phyloP scores from a whole-genome alignment of 441 rosid genomes.

The Gossypium gossypioides region DNA sequence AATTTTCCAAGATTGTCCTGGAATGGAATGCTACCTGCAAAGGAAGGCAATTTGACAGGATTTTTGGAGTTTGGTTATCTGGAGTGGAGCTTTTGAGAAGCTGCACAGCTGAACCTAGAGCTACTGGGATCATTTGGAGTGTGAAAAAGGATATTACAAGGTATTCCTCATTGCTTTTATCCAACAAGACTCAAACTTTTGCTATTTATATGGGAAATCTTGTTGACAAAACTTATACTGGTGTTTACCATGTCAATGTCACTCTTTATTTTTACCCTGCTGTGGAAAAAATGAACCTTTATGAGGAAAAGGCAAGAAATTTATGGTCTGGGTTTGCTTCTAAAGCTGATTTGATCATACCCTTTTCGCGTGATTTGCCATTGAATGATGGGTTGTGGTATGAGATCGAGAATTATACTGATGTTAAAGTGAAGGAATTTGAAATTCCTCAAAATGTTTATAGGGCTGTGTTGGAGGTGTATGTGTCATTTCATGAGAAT shows the following conservation, averaged over 20 bases:
- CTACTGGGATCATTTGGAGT: conserved; percentile 62
- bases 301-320: conserved; percentile 8
- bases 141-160: conserved; percentile 70
- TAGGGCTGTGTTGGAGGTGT: conserved; percentile 81
- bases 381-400: conserved; percentile 78
- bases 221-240: conserved; percentile 58
- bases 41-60: conserved; percentile 77
- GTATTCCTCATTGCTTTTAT: conserved; percentile 55
- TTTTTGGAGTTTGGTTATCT: conserved; percentile 73
- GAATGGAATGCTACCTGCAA: conserved; percentile 63
- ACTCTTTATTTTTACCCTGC: conserved; percentile 57
- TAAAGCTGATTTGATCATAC: conserved; percentile 68
- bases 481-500: conserved; percentile 76
- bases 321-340: conserved; percentile 25
- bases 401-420: conserved; percentile 44
- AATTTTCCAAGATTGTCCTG: conserved; percentile 61
- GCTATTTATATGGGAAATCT: conserved; percentile 62
- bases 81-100: conserved; percentile 89
- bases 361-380: conserved; percentile 55
- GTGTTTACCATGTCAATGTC: conserved; percentile 63
- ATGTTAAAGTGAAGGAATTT: conserved; percentile 36
- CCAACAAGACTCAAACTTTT: conserved; percentile 43
- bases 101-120: conserved; percentile 82
- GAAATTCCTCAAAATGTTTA: conserved; percentile 61
- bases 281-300: conserved; percentile 9